Conservation (phyloP, 2,329 filamentous ascomycete species). For the Nigrograna mackinnonii region DNA sequence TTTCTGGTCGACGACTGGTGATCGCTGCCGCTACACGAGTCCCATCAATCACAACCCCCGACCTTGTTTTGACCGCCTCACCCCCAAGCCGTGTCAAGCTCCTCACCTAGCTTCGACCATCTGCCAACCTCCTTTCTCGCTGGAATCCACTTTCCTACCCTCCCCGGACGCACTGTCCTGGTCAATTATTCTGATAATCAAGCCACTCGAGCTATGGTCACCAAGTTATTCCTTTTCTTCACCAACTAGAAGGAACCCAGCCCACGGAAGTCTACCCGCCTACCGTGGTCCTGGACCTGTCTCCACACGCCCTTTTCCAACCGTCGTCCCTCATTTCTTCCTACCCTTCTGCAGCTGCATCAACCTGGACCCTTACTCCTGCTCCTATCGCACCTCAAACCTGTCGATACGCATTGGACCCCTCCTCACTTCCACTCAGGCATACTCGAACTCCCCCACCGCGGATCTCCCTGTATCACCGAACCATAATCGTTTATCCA, state of each 20-base stretch:
- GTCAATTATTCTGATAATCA: slow-evolving; percentile 40
- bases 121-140: slow-evolving; percentile 24
- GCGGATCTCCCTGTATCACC: slow-evolving; percentile 17
- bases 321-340: slow-evolving; percentile 45
- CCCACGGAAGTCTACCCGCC: slow-evolving; percentile 43
- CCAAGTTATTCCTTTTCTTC: slow-evolving; percentile 41
- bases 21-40: slow-evolving; percentile 17
- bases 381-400: slow-evolving; percentile 37
- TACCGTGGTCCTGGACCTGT: slow-evolving; percentile 46
- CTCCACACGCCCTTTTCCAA: slow-evolving; percentile 45
- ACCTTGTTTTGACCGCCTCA: slow-evolving; percentile 24
- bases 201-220: slow-evolving; percentile 43
- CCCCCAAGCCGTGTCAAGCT: slow-evolving; percentile 6
- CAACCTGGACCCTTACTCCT: slow-evolving; percentile 45
- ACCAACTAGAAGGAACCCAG: slow-evolving; percentile 42
- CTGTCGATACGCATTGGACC: slow-evolving; percentile 40
- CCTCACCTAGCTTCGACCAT: slow-evolving; percentile 18
- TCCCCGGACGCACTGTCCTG: slow-evolving; percentile 39
- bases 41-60: slow-evolving; percentile 26
- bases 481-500: slow-evolving; percentile 8
- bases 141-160: slow-evolving; percentile 38
- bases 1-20: slow-evolving; percentile 18
- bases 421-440: slow-evolving; percentile 23
- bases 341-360: slow-evolving; percentile 40
- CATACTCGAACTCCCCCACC: slow-evolving; percentile 23